Evolutionary conservation across 23 red algal genomes (phyloP).

Genomic region (Gracilaria caudata): DNA sequence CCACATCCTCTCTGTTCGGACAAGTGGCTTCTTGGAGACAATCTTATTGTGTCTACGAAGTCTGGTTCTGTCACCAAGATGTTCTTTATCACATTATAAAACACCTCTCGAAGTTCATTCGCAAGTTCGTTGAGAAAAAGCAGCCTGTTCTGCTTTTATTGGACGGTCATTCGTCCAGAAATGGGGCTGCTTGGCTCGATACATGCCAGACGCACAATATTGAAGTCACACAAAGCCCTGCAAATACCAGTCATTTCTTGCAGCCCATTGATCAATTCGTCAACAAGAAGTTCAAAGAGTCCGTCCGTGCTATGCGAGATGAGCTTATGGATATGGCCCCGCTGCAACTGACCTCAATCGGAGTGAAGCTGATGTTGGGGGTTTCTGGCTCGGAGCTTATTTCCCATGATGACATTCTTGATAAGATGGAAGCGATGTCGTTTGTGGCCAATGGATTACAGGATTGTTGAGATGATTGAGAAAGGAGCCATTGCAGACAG

Average conservation of each 20-base stretch:
- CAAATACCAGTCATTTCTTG: conserved; percentile 13
- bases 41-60: neutral
- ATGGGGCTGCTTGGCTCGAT: conserved; percentile 11
- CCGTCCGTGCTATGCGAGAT: neutral
- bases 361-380: neutral
- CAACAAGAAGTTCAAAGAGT: neutral
- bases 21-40: neutral
- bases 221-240: neutral
- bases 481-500: neutral
- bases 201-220: neutral
- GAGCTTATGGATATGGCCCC: neutral
- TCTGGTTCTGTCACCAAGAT: conserved; percentile 20
- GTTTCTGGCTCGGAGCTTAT: neutral
- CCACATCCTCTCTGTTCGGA: neutral
- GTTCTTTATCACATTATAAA: neutral
- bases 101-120: conserved; percentile 14
- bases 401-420: neutral
- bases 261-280: neutral
- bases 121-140: neutral
- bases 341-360: neutral
- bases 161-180: conserved; percentile 19
- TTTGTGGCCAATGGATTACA: conserved; percentile 14
- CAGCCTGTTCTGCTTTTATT: neutral
- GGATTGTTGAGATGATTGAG: neutral
- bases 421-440: neutral